Evolutionary conservation across 2,329 filamentous ascomycete genomes (phyloP), one percentile per base, ranked within the genome.

Genomic region (Ophiocordyceps camponoti-leonardi): DNA sequence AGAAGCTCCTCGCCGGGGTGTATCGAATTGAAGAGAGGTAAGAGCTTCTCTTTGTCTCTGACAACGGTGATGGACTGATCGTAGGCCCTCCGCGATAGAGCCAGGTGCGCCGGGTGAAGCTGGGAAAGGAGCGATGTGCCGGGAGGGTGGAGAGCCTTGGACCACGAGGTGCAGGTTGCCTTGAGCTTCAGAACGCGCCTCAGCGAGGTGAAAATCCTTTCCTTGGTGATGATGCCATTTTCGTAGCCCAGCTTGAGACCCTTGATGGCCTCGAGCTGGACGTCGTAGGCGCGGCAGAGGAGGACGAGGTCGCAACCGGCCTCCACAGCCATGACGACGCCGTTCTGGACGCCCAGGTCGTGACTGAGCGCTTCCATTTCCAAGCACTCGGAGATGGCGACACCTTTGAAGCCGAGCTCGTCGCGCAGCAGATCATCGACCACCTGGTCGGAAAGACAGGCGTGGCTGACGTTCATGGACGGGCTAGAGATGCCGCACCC

Each of bases 281-380:
- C 81, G 35, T 84, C 79, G 53, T 87, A 93, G 6, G 86, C 87
- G 41, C 87, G 80, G 55, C 88, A 96, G 1, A 95, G 74, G 6
- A 95, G 73, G 6, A 95, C 79, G 45, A 96, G 68, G 60, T 98
- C 92, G 58, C 92, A 96, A 14, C 92, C 92, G 30, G 92, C 90
- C 60, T 94, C 92, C 44, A 95, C 85, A 4, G 92, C 92, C 87
- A 95, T 95, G 53, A 96, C 86, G 0, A 90, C 94, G 13, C 92
- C 92, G 39, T 92, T 90, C 53, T 90, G 87, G 18, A 98, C 87
- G n/a, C 90, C 90, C 44, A 96, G 92, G 54, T 95, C 93, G 57
- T 94, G 86, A 51, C 86, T 92, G 10, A 96, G 73, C 0, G 88
- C 87, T 57, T 95, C 88, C 90, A 96, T 96, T 60, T 95, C 90